Percentiles rank a stretch among this genome's conserved stretches.
These are phyloP conservation scores for Podosphaera fusca DNA, from an alignment of 2,329 filamentous ascomycete genomes.

Conservation along the genomic window DNA sequence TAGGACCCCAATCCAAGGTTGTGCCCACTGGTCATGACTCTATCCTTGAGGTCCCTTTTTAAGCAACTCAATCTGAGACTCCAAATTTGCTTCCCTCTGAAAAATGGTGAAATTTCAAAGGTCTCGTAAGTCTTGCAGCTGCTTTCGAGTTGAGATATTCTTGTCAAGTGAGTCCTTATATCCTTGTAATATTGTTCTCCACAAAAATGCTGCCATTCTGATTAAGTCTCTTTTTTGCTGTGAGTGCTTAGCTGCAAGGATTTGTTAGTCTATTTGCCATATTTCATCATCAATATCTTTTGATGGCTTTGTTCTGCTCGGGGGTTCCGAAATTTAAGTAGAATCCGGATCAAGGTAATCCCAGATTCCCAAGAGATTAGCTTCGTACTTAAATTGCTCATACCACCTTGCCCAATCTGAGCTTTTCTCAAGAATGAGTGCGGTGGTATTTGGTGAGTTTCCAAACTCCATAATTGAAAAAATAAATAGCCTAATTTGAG, in stretches of 20 bases:
- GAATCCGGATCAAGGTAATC: background rate
- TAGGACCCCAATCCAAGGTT: background rate
- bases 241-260: background rate
- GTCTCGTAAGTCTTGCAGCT: background rate
- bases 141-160: background rate
- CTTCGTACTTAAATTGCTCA: constrained; percentile 1
- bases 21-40: background rate
- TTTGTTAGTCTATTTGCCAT: background rate
- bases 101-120: background rate
- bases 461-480: background rate
- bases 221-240: background rate
- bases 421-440: background rate
- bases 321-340: background rate
- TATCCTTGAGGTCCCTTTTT: background rate
- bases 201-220: background rate
- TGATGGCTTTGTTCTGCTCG: background rate
- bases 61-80: background rate
- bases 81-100: background rate
- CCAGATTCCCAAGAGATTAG: background rate
- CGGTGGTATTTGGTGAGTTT: background rate
- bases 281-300: background rate
- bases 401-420: background rate
- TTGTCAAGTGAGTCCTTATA: constrained; percentile 1
- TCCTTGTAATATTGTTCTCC: background rate
- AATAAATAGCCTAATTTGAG: background rate